Percentiles rank a stretch among this genome's conserved stretches.
phyloP scores from a whole-genome alignment of 139 green algal genomes.

The Spirogloea muscicola region DNA sequence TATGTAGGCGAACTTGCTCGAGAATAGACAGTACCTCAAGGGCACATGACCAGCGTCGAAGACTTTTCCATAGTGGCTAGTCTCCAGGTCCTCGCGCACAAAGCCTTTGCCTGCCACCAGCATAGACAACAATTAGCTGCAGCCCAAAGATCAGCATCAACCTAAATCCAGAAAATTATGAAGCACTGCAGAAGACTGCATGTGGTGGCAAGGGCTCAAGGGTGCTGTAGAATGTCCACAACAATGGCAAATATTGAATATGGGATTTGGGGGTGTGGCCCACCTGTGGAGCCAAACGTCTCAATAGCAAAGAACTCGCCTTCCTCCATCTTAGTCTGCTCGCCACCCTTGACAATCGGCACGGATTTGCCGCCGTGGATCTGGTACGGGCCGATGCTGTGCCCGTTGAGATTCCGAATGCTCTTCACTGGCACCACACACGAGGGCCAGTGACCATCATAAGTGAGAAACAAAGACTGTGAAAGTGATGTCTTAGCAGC shows the following conservation, averaged over 20 bases:
- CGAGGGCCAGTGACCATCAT: neutral
- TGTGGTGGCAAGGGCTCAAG: neutral
- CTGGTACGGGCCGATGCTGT: slow-evolving; percentile 91
- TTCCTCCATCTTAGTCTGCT: slow-evolving; percentile 88
- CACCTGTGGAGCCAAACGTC: slow-evolving; percentile 92
- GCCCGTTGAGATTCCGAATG: slow-evolving; percentile 94
- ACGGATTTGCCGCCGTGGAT: slow-evolving; percentile 93
- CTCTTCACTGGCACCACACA: slow-evolving; percentile 55
- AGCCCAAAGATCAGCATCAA: too few species aligned
- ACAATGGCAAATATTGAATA: neutral
- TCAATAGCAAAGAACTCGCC: slow-evolving; percentile 99
- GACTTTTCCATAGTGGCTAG: slow-evolving; percentile 96
- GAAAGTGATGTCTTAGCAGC: neutral
- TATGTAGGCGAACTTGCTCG: too few species aligned
- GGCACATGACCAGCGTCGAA: slow-evolving; percentile 52
- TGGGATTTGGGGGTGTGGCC: neutral
- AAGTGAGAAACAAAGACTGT: neutral
- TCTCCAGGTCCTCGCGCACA: slow-evolving; percentile 96
- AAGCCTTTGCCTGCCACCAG: slow-evolving; percentile 55
- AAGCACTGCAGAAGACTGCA: neutral
- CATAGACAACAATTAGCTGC: too few species aligned
- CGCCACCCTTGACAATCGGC: slow-evolving; percentile 64
- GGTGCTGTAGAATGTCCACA: neutral
- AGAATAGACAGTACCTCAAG: slow-evolving; percentile 47
- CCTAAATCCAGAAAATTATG: slow-evolving; percentile 1